These are phyloP conservation scores for Scheffersomyces stambukii DNA, from an alignment of 1,139 yeast genomes.

Conservation along the genomic window DNA sequence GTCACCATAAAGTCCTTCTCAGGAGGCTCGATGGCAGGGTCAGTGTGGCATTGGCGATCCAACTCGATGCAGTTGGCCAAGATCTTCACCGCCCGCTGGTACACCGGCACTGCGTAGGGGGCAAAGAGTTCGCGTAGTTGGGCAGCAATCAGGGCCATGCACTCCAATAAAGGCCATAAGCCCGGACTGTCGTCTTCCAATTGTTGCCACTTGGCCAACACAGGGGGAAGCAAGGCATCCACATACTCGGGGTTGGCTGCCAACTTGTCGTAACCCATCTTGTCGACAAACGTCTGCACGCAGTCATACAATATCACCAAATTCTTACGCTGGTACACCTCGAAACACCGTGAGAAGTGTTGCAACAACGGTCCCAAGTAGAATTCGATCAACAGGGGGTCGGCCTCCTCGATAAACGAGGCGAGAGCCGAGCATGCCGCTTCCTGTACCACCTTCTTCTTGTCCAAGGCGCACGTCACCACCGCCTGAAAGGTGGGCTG, in stretches of 20 bases:
- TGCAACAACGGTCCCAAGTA: conserved; percentile 53
- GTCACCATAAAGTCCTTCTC: conserved; percentile 91
- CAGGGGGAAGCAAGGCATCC: conserved; percentile 68
- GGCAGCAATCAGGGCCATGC: conserved; percentile 89
- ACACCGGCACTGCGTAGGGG: conserved; percentile 89
- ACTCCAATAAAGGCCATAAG: conserved; percentile 88
- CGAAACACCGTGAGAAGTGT: conserved; percentile 72
- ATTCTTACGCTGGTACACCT: conserved; percentile 75
- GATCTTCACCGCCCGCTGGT: conserved; percentile 70
- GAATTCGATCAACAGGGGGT: conserved; percentile 54
- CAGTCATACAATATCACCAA: conserved; percentile 82
- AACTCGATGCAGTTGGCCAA: conserved; percentile 63
- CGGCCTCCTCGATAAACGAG: conserved; percentile 75
- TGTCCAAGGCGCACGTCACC: conserved; percentile 70
- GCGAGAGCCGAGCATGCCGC: conserved; percentile 89
- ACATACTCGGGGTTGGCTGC: conserved; percentile 55
- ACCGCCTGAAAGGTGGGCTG: conserved; percentile 76
- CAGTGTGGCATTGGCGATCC: conserved; percentile 60
- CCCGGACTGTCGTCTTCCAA: conserved; percentile 75
- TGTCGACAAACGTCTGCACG: conserved; percentile 85
- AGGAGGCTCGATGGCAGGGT: conserved; percentile 71
- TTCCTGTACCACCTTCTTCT: conserved; percentile 88
- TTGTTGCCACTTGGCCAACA: conserved; percentile 73
- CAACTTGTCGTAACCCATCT: conserved; percentile 55
- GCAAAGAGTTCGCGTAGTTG: conserved; percentile 79